phyloP scores from a whole-genome alignment of 768 basidiomycete species.

The Cystofilobasidium ferigula region DNA sequence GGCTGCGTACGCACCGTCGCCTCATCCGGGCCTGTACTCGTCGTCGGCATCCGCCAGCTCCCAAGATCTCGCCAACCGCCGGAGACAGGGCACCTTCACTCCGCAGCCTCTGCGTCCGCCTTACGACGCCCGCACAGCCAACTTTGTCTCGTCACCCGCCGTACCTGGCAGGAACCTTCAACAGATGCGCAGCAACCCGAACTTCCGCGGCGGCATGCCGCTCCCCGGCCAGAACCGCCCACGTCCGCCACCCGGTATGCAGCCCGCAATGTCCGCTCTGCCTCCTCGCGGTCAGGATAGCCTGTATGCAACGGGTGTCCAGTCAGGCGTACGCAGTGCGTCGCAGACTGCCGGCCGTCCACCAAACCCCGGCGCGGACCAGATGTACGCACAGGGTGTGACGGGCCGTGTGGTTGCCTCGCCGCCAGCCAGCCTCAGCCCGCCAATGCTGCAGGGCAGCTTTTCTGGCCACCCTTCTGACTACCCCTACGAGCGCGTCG shows the following conservation, averaged over 20 bases:
- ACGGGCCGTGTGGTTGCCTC: not conserved
- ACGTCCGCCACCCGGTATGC: not conserved
- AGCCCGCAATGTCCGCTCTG: not conserved
- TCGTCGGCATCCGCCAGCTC: not conserved
- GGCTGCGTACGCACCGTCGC: not conserved
- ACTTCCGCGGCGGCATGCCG: slow-evolving; percentile 13
- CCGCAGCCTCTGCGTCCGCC: not conserved
- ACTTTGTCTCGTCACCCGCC: not conserved
- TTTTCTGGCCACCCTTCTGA: not conserved
- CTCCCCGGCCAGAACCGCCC: not conserved
- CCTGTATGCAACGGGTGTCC: not conserved
- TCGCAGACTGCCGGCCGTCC: not conserved
- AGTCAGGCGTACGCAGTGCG: not conserved
- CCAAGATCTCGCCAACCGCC: not conserved
- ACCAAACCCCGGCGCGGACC: not conserved
- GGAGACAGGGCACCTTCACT: not conserved
- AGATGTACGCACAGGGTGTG: not conserved
- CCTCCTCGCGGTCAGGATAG: not conserved
- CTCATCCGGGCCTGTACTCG: not conserved
- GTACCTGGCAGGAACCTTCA: not conserved
- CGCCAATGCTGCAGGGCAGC: not conserved
- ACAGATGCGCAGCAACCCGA: slow-evolving; percentile 21
- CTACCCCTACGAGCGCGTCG: not conserved
- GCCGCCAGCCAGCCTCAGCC: not conserved
- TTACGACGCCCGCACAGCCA: not conserved